phyloP scores from a whole-genome alignment of 306 rosid species.

The Castanopsis chinensis region DNA sequence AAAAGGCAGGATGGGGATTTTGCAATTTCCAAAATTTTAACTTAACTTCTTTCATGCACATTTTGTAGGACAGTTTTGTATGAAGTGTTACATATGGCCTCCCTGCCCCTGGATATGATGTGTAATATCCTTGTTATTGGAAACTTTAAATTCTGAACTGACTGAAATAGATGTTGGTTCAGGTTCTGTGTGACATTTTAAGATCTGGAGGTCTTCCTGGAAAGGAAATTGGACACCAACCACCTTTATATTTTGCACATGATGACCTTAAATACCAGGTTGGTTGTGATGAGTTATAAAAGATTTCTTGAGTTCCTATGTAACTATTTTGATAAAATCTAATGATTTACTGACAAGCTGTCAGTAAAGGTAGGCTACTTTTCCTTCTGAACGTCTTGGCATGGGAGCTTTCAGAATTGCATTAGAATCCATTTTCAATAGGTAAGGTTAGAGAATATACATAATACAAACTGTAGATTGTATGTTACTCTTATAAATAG shows the following conservation, averaged over 20 bases:
- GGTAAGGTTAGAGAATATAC: conserved; percentile 42
- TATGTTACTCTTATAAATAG: neutral
- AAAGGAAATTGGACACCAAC: conserved; percentile 62
- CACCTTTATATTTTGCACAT: conserved; percentile 70
- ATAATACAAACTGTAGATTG: conserved; percentile 1
- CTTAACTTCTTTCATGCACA: neutral
- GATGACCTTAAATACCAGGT: conserved; percentile 97
- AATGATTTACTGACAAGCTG: conserved; percentile 47
- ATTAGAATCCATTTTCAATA: conserved; percentile 77
- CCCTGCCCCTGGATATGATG: conserved; percentile 6
- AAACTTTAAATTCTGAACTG: neutral
- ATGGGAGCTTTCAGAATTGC: conserved; percentile 98
- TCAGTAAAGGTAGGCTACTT: conserved; percentile 71
- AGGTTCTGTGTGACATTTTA: conserved; percentile 90
- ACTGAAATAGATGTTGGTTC: conserved; percentile 26
- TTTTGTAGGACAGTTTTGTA: neutral
- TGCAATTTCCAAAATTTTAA: no score
- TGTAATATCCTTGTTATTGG: neutral
- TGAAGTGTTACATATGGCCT: neutral
- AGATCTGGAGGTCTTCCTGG: conserved; percentile 94
- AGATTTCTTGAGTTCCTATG: conserved; percentile 16
- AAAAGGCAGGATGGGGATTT: no score
- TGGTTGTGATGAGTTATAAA: conserved; percentile 19
- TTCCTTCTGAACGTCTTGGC: conserved; percentile 92
- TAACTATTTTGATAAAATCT: conserved; percentile 4